Base-by-base conservation (phyloP, 1,139 yeast genomes). In the Hanseniaspora uvarum region DNA sequence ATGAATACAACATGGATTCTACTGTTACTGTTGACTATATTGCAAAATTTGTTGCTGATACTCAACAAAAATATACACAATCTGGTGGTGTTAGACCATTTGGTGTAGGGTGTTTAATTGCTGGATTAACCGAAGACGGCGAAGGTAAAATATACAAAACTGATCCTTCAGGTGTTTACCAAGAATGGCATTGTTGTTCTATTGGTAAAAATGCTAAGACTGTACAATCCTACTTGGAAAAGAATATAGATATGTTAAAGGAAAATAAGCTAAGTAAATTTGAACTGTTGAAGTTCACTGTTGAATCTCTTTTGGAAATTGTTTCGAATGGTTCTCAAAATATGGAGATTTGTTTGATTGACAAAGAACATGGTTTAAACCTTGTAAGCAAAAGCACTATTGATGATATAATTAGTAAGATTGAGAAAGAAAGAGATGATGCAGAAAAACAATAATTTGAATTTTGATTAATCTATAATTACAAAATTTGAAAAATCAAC, bases 101-200 rank as follows among this genome's bases (percentile, higher is more conserved):
- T 68, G 99, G 98, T 57, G 86, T 94, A 61, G 85, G 96, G 55
- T 92, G 97, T 33, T 75, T 92, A 61, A 85, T 92, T 68, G 96
- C 95, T 31, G 98, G 98, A 0, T 92, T 92, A 64, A 97, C 94
- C 70, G 82, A 83, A 55, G 83, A 85, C 63, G 96, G 87, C 68
- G 72, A 70, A 24, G 97, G 98, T 47, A 81, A 80, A 67, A 77
- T 94, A 62, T 92, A 83, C 70, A 94, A 86, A 70, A 92, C 98
- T 19, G 99, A 92, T 68, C 98, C 98, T 46, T 85, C 95, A 46
- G 99, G 99, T 30, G 94, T 92, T 60, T 92, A 84, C 67, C 87
- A 94, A 55, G 95, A 97, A n/a, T 92, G 98, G 98, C 87, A 89
- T 69, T 97, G 98, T 21, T 94, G 87, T 68, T 89, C 98, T 24